These are phyloP conservation scores for Gastrodia elata DNA, from an alignment of 106 monocot genomes.

Conservation along the genomic window DNA sequence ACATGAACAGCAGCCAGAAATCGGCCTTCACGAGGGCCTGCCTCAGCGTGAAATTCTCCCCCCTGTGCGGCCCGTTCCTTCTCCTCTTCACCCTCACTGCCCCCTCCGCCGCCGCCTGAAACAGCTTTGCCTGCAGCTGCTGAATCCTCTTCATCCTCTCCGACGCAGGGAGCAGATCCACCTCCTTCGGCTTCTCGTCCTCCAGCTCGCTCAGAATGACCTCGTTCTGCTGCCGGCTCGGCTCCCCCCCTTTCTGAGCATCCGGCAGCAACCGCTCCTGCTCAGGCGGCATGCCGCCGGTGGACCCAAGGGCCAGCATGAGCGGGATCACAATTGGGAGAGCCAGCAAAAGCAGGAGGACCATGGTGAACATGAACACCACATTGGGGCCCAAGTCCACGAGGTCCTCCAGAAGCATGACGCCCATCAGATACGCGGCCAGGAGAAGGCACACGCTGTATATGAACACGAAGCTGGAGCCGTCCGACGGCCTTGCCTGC, in stretches of 20 bases:
- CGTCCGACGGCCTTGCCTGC: conserved; percentile 59
- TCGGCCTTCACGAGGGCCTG: conserved; percentile 88
- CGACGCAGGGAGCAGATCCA: conserved; percentile 66
- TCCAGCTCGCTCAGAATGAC: conserved; percentile 82
- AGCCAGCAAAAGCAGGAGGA: conserved; percentile 37
- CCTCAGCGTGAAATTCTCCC: conserved; percentile 77
- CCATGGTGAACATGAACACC: conserved; percentile 36
- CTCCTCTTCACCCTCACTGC: conserved; percentile 85
- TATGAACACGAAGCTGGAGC: conserved; percentile 49
- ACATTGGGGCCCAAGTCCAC: conserved; percentile 39
- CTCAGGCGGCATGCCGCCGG: conserved; percentile 6
- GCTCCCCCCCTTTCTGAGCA: conserved; percentile 39
- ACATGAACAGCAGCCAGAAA: conserved; percentile 77
- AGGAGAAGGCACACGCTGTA: conserved; percentile 66
- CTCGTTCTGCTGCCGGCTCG: conserved; percentile 31
- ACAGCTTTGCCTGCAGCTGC: conserved; percentile 60
- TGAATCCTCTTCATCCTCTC: conserved; percentile 75
- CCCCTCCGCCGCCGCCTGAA: conserved; percentile 81
- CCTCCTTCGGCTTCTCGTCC: conserved; percentile 77
- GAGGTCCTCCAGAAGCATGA: conserved; percentile 75
- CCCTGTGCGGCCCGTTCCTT: conserved; percentile 64
- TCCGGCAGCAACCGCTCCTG: conserved; percentile 40
- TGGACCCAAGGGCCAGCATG: conserved; percentile 23
- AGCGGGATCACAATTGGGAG: conserved; percentile 59
- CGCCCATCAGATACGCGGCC: conserved; percentile 68